Percentiles rank a stretch among this genome's conserved stretches.
These are phyloP conservation scores for Coniferiporia weirii DNA, from an alignment of 1,284 basidiomycete species.

Conservation along the genomic window DNA sequence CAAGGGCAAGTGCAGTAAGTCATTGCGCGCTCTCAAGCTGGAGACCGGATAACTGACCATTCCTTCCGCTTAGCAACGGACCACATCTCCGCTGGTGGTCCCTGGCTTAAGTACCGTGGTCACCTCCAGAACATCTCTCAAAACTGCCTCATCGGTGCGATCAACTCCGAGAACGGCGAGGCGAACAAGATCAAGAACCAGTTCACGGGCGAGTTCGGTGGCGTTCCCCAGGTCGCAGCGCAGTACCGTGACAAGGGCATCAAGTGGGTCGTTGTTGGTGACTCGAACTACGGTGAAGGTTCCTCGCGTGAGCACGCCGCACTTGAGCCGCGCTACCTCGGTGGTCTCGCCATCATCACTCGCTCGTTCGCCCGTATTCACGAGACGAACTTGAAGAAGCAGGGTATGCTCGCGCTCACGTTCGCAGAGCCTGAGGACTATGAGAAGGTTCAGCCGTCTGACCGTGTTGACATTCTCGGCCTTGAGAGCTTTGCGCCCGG, in stretches of 20 bases:
- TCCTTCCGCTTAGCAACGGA: slow-evolving; percentile 53
- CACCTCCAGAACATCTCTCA: slow-evolving; percentile 99
- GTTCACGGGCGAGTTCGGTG: slow-evolving; percentile 80
- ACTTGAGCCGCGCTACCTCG: slow-evolving; percentile 95
- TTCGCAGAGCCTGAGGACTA: slow-evolving; percentile 89
- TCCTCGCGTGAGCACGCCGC: slow-evolving; percentile 98
- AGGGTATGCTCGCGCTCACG: slow-evolving; percentile 90
- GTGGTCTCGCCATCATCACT: slow-evolving; percentile 92
- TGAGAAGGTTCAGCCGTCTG: slow-evolving; percentile 79
- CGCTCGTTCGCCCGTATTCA: slow-evolving; percentile 97
- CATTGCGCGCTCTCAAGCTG: background rate
- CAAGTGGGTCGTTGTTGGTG: slow-evolving; percentile 94
- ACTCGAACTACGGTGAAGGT: slow-evolving; percentile 98
- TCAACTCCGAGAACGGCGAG: slow-evolving; percentile 92
- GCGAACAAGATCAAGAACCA: slow-evolving; percentile 96
- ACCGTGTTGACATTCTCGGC: slow-evolving; percentile 82
- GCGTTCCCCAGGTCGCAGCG: slow-evolving; percentile 82
- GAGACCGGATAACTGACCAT: slow-evolving; percentile 7
- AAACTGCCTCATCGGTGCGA: slow-evolving; percentile 96
- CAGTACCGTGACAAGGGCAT: slow-evolving; percentile 86
- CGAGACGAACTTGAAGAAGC: slow-evolving; percentile 98
- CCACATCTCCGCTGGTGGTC: slow-evolving; percentile 93
- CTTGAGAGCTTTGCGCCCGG: slow-evolving; percentile 82
- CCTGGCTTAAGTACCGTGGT: slow-evolving; percentile 99
- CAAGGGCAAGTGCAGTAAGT: slow-evolving; percentile 94